phyloP scores from a whole-genome alignment of 257 asterid species.

The Galeopsis tetrahit region DNA sequence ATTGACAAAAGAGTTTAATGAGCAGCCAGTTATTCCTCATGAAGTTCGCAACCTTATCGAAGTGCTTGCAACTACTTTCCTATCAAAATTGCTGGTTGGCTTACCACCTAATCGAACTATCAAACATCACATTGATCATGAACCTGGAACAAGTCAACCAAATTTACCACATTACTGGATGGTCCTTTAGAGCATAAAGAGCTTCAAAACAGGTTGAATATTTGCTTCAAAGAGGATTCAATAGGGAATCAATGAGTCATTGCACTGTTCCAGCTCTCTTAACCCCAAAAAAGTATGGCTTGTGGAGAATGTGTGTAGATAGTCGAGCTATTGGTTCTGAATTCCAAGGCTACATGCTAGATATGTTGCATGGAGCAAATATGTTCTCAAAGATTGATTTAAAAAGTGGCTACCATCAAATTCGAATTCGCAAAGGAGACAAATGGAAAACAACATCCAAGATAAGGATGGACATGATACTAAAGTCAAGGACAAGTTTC shows the following conservation, averaged over 20 bases:
- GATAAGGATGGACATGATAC: not conserved
- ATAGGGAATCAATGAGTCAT: slow-evolving; percentile 3
- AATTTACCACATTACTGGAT: not conserved
- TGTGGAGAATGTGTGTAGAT: slow-evolving; percentile 1
- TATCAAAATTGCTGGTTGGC: not conserved
- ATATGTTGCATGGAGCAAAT: not conserved
- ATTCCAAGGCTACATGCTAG: not conserved
- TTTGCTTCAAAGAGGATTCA: not conserved
- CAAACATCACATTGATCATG: not conserved
- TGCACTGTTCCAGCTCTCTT: not conserved
- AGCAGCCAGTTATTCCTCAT: not conserved
- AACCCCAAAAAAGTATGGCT: not conserved
- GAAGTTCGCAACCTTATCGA: not conserved
- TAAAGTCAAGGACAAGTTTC: not conserved
- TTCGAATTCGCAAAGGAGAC: not conserved
- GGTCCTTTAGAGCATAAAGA: not conserved
- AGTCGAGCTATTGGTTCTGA: not conserved
- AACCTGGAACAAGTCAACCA: not conserved
- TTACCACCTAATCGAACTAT: not conserved
- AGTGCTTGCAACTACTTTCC: not conserved
- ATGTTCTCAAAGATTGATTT: not conserved
- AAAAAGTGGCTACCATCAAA: not conserved
- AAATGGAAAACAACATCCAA: too few relatives aligned
- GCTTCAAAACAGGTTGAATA: not conserved
- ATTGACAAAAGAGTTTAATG: not conserved